phyloP scores from a whole-genome alignment of 306 rosid genomes.

The Sicyos baderoa region DNA sequence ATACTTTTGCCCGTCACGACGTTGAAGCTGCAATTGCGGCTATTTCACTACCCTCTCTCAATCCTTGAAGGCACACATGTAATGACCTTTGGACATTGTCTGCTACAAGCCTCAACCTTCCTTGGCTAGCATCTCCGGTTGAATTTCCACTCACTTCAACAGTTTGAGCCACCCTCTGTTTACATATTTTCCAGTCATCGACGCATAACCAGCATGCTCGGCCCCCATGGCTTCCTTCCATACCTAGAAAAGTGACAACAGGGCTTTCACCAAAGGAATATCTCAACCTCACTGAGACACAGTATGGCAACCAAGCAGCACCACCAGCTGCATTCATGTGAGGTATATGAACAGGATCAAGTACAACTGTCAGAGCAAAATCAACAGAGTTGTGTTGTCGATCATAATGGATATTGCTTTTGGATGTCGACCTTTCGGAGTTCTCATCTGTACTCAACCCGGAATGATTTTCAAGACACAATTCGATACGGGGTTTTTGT shows the following conservation, averaged over 20 bases:
- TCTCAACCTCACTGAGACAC: constrained; percentile 81
- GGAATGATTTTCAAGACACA: constrained; percentile 92
- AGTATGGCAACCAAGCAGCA: constrained; percentile 97
- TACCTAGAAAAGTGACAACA: constrained; percentile 61
- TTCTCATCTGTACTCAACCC: constrained; percentile 54
- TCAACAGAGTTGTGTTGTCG: constrained; percentile 80
- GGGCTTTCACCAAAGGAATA: constrained; percentile 73
- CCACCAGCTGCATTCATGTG: constrained; percentile 89
- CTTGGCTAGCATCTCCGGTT: constrained; percentile 63
- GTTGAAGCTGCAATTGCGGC: constrained; percentile 26
- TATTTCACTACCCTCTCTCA: constrained; percentile 64
- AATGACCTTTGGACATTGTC: constrained; percentile 78
- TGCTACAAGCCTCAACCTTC: constrained; percentile 84
- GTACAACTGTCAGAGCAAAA: constrained; percentile 89
- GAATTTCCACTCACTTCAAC: constrained; percentile 62
- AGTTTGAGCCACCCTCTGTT: constrained; percentile 56
- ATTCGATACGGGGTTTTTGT: constrained; percentile 87
- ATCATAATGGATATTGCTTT: constrained; percentile 87
- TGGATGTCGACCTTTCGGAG: constrained; percentile 50
- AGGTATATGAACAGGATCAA: constrained; percentile 90
- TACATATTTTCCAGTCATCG: constrained; percentile 95
- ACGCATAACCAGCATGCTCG: constrained; percentile 78
- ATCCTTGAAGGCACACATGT: constrained; percentile 73
- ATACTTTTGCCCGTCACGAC: background rate
- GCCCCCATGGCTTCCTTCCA: constrained; percentile 99